Evolutionary conservation across 345 rosid genomes (phyloP), one percentile per base, ranked within the genome.

Genomic region (Euphorbia lathyris): DNA sequence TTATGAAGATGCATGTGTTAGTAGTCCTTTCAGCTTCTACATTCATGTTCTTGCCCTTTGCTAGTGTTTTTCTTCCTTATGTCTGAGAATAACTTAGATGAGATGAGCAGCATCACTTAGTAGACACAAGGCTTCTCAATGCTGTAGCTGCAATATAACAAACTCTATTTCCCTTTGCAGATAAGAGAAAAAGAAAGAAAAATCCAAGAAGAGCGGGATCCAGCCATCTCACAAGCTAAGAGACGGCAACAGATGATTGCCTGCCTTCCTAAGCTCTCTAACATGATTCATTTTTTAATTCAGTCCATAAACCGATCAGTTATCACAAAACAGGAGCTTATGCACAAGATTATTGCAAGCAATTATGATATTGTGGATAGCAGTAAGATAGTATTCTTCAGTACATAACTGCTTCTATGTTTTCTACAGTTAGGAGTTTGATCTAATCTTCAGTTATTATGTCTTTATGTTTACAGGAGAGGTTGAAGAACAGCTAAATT

Each of bases 191-290:
- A 89, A 70, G 96, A 90, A 84, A n/a, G 47, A 78, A 86, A 82
- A 72, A 81, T 85, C 0, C 78, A 77, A 40, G 92, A 85, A 76
- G 93, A 90, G 59, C 78, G 48, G 51, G 88, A 88, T 80, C 97
- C 96, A 57, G 90, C 92, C 45, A 88, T 93, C 80, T 90, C 96
- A 45, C 82, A 68, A 61, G 98, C 97, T 45, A 88, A 89, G 83
- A 83, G 87, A 67, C 82, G 92, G 71, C 68, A 65, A 14, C 83
- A 83, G 75, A 85, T 85, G 84, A 90, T 93, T 2, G 82, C 86
- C 34, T 67, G 82, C 72, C 85, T 88, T n/a, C 97, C 98, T 6
- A 90, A 85, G 84, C 89, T 90, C 62, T 90, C 86, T 76, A 86
- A 87, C 77, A 82, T 72, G 72, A 80, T 90, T 58, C 90, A 85